Conservation (phyloP, 306 rosid species). For the Echinosophora koreensis region DNA sequence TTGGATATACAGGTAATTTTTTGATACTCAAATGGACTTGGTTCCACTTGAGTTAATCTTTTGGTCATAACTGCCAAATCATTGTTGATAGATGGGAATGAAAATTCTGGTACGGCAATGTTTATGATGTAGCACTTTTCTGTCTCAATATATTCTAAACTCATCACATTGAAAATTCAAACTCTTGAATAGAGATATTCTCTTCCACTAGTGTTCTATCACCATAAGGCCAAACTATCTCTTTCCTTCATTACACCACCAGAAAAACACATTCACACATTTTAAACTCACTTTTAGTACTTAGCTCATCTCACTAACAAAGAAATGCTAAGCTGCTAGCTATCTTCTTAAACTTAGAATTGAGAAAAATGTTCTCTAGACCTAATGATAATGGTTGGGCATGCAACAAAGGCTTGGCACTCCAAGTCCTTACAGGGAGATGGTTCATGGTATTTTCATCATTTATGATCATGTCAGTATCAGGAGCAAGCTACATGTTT, state of each 20-base stretch:
- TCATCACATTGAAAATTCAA: background rate
- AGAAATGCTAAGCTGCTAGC: background rate
- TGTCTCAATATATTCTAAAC: background rate
- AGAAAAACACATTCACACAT: background rate
- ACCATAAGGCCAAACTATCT: background rate
- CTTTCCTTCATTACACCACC: background rate
- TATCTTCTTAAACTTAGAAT: background rate
- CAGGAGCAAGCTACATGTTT: slow-evolving; percentile 63
- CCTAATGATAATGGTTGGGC: background rate
- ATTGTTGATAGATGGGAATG: background rate
- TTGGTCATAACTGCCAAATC: background rate
- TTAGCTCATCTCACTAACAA: background rate
- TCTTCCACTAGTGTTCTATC: background rate
- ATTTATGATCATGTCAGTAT: slow-evolving; percentile 55
- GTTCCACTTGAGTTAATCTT: too few species aligned
- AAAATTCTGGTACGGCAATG: background rate
- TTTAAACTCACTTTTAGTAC: background rate
- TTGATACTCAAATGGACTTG: too few species aligned
- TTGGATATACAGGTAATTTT: too few species aligned
- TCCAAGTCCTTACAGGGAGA: slow-evolving; percentile 50
- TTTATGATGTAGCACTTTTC: background rate
- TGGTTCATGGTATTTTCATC: slow-evolving; percentile 61
- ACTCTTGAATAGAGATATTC: background rate
- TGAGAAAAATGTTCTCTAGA: slow-evolving; percentile 20
- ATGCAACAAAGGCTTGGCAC: slow-evolving; percentile 9